Evolutionary conservation across 1,284 basidiomycete species (phyloP).

Genomic region (Cutaneotrichosporon cyanovorans): DNA sequence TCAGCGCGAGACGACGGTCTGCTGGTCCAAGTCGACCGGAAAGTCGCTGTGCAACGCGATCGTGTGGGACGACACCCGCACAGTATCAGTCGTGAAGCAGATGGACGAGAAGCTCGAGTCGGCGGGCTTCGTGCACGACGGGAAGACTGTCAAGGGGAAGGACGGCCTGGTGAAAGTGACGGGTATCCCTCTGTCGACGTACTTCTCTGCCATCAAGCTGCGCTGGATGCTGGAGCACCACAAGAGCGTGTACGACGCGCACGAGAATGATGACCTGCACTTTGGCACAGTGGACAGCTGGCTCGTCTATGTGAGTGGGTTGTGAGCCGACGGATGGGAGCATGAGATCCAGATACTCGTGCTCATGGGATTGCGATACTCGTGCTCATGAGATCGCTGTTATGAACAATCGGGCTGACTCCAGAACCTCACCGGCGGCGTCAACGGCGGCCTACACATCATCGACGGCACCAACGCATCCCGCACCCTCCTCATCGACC

Average conservation of each 20-base stretch:
- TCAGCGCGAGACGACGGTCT: conserved; percentile 92
- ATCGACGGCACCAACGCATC: conserved; percentile 97
- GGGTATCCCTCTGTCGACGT: conserved; percentile 85
- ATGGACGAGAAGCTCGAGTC: conserved; percentile 65
- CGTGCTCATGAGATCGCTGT: too few relatives aligned
- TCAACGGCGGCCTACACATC: conserved; percentile 64
- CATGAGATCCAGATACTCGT: too few relatives aligned
- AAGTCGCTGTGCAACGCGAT: conserved; percentile 82
- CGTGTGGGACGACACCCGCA: conserved; percentile 93
- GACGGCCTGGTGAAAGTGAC: conserved; percentile 49
- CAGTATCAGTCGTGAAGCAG: conserved; percentile 70
- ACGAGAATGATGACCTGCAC: conserved; percentile 70
- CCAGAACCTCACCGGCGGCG: conserved; percentile 68
- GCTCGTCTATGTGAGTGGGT: conserved; percentile 51
- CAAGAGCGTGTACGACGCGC: conserved; percentile 68
- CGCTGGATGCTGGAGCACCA: conserved; percentile 94
- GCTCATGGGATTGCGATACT: too few relatives aligned
- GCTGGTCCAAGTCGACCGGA: conserved; percentile 85
- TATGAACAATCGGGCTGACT: not conserved
- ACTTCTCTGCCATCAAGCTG: conserved; percentile 93
- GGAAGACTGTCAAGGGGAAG: conserved; percentile 52
- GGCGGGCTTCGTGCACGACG: conserved; percentile 63
- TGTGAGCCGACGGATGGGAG: too few relatives aligned
- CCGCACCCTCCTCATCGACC: conserved; percentile 84
- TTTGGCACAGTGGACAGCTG: conserved; percentile 97